A percentile compares a stretch with the other conserved stretches of the same genome.
These are phyloP conservation scores for Plasmodium vinckei DNA, from an alignment of 169 alveolate species.

Conservation along the genomic window DNA sequence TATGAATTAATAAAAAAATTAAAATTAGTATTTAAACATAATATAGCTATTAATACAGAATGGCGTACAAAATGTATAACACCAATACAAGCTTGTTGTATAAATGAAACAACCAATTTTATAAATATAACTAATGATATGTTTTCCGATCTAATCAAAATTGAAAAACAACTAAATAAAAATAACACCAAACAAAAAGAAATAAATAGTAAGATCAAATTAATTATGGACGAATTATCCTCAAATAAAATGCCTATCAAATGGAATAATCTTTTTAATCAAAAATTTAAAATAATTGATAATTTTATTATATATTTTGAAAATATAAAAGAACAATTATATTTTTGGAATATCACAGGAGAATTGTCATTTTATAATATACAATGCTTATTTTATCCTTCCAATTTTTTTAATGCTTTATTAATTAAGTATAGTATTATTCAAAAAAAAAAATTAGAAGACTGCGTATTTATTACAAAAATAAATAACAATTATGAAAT, in stretches of 20 bases:
- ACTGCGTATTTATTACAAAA: slow-evolving; percentile 33
- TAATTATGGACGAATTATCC: slow-evolving; percentile 42
- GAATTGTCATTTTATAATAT: slow-evolving; percentile 55
- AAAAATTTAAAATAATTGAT: slow-evolving; percentile 42
- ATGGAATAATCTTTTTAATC: slow-evolving; percentile 52
- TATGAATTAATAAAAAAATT: slow-evolving; percentile 66
- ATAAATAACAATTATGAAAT: slow-evolving; percentile 16
- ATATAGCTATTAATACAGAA: slow-evolving; percentile 31
- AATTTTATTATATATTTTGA: slow-evolving; percentile 54
- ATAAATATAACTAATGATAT: slow-evolving; percentile 36
- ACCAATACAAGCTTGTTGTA: slow-evolving; percentile 53
- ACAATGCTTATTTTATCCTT: slow-evolving; percentile 57
- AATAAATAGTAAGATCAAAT: slow-evolving; percentile 21
- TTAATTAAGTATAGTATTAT: slow-evolving; percentile 44
- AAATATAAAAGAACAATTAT: slow-evolving; percentile 61
- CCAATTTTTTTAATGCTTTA: slow-evolving; percentile 38
- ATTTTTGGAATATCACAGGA: slow-evolving; percentile 74
- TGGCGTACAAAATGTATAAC: slow-evolving; percentile 49
- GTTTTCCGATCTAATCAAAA: slow-evolving; percentile 37
- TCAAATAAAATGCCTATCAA: slow-evolving; percentile 36
- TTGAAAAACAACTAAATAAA: slow-evolving; percentile 61
- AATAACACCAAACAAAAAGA: slow-evolving; percentile 19
- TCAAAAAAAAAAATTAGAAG: slow-evolving; percentile 48
- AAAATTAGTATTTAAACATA: slow-evolving; percentile 35
- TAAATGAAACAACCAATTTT: slow-evolving; percentile 51